Conservation (phyloP, 2,329 filamentous ascomycete genomes). For the Sarocladium kiliense region DNA sequence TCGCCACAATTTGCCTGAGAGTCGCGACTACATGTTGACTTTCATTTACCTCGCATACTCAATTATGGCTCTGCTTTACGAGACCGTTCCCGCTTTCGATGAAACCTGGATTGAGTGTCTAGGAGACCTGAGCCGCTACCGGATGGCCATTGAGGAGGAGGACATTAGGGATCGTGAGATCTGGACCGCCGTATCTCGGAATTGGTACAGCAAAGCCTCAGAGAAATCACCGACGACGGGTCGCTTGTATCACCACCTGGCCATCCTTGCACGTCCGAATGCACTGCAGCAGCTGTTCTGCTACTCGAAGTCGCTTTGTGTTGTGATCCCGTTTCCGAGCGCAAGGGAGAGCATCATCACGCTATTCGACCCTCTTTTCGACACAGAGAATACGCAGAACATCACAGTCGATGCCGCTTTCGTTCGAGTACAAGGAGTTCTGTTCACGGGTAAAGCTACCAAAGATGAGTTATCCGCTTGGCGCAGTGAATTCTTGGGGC, state of each 20-base stretch:
- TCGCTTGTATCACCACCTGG: conserved; percentile 81
- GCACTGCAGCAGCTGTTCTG: conserved; percentile 67
- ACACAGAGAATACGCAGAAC: conserved; percentile 27
- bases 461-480: conserved; percentile 39
- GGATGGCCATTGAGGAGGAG: conserved; percentile 86
- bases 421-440: conserved; percentile 57
- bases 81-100: conserved; percentile 76
- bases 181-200: conserved; percentile 74
- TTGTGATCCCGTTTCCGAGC: conserved; percentile 60
- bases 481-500: conserved; percentile 42
- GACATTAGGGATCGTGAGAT: conserved; percentile 69
- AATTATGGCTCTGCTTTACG: conserved; percentile 82
- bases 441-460: conserved; percentile 49
- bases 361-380: conserved; percentile 57
- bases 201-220: conserved; percentile 82
- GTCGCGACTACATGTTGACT: conserved; percentile 81
- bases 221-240: conserved; percentile 72
- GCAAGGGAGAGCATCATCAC: conserved; percentile 66
- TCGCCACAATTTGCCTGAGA: conserved; percentile 66
- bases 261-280: conserved; percentile 68
- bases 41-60: conserved; percentile 88
- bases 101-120: conserved; percentile 94
- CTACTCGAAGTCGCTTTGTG: conserved; percentile 66
- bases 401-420: conserved; percentile 50
- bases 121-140: conserved; percentile 76